Conservation (phyloP, 768 basidiomycete species). For the Dacryopinax spathularia region DNA sequence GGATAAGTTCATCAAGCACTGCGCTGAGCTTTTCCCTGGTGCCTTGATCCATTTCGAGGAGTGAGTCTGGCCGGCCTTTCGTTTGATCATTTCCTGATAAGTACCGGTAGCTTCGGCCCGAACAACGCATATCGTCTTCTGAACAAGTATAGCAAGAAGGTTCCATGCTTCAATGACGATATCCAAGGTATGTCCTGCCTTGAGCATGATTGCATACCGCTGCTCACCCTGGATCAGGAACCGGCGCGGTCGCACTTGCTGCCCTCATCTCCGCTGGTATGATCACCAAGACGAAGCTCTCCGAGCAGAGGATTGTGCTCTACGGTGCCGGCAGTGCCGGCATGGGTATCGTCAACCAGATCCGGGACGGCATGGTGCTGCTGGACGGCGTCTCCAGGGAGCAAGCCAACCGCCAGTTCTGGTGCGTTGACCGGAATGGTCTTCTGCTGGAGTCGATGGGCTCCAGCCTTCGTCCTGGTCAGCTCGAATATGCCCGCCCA, state of each 20-base stretch:
- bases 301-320: slow-evolving; percentile 62
- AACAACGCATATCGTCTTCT: slow-evolving; percentile 59
- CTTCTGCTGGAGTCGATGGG: slow-evolving; percentile 40
- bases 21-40: slow-evolving; percentile 13
- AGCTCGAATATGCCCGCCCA: slow-evolving; percentile 39
- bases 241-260: slow-evolving; percentile 60
- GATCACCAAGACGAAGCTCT: slow-evolving; percentile 47
- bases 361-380: slow-evolving; percentile 56
- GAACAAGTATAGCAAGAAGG: slow-evolving; percentile 44
- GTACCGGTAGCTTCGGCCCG: slow-evolving; percentile 28
- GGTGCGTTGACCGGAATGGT: slow-evolving; percentile 55
- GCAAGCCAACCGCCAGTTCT: slow-evolving; percentile 55
- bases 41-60: slow-evolving; percentile 62
- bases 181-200: slow-evolving; percentile 35
- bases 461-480: slow-evolving; percentile 23
- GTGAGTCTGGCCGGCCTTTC: slow-evolving; percentile 7
- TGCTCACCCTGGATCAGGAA: slow-evolving; percentile 38
- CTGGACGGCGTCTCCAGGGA: slow-evolving; percentile 31
- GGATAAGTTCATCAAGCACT: slow-evolving; percentile 39
- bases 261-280: slow-evolving; percentile 53
- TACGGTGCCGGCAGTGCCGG: slow-evolving; percentile 73
- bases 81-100: neutral
- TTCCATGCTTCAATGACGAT: slow-evolving; percentile 73
- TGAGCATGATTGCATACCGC: neutral
- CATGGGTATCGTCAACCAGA: slow-evolving; percentile 59